A percentile compares a stretch with the other conserved stretches of the same genome.
Evolutionary conservation across 2,329 filamentous ascomycete genomes (phyloP).

Genomic region (Colletotrichum limetticola): DNA sequence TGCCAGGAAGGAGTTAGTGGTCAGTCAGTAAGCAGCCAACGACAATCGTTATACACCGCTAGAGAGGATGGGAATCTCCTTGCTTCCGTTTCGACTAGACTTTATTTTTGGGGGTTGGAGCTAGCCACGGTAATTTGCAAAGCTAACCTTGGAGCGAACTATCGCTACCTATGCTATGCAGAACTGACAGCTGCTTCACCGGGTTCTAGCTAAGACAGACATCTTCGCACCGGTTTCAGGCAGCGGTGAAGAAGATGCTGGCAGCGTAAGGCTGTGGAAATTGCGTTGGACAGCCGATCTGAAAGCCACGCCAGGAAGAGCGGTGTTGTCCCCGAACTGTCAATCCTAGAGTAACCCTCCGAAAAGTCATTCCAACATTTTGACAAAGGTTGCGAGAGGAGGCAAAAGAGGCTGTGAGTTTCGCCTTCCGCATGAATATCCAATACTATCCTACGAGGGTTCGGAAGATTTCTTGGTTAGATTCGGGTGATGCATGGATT

Average conservation of each 20-base stretch:
- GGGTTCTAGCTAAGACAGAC: slow-evolving; percentile 1
- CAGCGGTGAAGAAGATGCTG: slow-evolving; percentile 6
- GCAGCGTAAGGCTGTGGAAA: slow-evolving; percentile 8
- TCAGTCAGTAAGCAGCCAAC: slow-evolving; percentile 14
- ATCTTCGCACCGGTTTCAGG: slow-evolving; percentile 21
- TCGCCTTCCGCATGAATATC: slow-evolving; percentile 24
- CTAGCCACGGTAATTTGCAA: slow-evolving; percentile 11
- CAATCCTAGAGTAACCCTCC: background rate
- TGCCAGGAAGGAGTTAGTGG: background rate
- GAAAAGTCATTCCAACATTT: background rate
- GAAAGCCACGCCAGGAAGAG: background rate
- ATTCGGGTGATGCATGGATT: slow-evolving; percentile 27
- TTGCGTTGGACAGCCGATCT: background rate
- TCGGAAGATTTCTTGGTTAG: slow-evolving; percentile 11
- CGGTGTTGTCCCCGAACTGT: background rate
- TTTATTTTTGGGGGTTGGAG: slow-evolving; percentile 7
- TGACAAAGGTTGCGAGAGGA: background rate
- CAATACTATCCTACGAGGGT: slow-evolving; percentile 5
- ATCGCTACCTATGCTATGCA: slow-evolving; percentile 11
- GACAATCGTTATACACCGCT: background rate
- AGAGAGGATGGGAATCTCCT: background rate
- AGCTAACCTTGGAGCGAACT: slow-evolving; percentile 14
- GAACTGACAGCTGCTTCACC: slow-evolving; percentile 25
- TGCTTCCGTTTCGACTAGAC: slow-evolving; percentile 26
- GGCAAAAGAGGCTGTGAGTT: slow-evolving; percentile 14